Conservation (phyloP, 2,329 filamentous ascomycete species). For the Phialophora macrospora region DNA sequence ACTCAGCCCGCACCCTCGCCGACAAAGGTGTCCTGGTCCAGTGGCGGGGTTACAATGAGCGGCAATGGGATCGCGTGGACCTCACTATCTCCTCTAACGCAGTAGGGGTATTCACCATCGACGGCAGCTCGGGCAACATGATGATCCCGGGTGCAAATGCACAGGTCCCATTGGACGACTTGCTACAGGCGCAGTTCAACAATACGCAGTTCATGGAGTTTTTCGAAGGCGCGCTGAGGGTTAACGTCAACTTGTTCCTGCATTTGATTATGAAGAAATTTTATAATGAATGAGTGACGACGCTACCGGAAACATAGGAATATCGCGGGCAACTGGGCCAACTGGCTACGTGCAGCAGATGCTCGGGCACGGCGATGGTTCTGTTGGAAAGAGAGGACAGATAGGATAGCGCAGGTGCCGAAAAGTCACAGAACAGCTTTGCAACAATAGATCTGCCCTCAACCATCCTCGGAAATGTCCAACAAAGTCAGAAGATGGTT, state of each 20-base stretch:
- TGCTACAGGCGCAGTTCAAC: conserved; percentile 96
- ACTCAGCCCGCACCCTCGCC: conserved; percentile 82
- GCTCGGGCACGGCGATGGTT: background rate
- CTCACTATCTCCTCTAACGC: conserved; percentile 93
- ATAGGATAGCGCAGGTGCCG: background rate
- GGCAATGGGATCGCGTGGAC: conserved; percentile 90
- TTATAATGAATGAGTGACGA: conserved; percentile 61
- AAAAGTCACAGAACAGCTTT: background rate
- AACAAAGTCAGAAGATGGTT: background rate
- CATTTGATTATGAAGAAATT: conserved; percentile 99
- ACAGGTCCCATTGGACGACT: conserved; percentile 85
- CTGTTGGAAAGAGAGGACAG: conserved; percentile 11
- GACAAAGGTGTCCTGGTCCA: conserved; percentile 93
- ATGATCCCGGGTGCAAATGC: conserved; percentile 94
- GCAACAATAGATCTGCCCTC: background rate
- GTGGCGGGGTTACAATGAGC: conserved; percentile 82
- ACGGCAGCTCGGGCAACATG: conserved; percentile 88
- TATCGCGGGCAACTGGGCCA: background rate
- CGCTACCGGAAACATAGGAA: conserved; percentile 17
- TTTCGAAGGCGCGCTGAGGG: conserved; percentile 80
- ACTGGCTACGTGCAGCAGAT: background rate
- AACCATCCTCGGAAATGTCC: background rate
- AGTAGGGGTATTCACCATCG: conserved; percentile 90
- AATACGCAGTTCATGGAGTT: conserved; percentile 94
- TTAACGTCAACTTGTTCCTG: conserved; percentile 96